A percentile compares a stretch with the other conserved stretches of the same genome.
These are phyloP conservation scores for Alnus glutinosa DNA, from an alignment of 306 rosid species.

Conservation along the genomic window DNA sequence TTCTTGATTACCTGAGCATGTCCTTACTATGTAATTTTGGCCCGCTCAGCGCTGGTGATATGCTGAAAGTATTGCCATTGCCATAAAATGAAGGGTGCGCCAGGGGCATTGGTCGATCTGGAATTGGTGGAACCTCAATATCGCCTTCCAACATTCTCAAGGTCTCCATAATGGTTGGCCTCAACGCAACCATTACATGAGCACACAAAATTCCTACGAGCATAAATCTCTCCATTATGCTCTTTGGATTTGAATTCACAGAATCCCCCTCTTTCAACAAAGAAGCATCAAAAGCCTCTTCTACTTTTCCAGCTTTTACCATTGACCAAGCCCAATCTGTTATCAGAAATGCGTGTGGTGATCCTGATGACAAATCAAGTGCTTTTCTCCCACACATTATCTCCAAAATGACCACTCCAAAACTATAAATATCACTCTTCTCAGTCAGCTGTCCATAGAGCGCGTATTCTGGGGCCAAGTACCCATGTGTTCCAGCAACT, in stretches of 20 bases:
- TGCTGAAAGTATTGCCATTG: conserved; percentile 59
- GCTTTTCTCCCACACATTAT: conserved; percentile 97
- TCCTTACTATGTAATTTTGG: conserved; percentile 59
- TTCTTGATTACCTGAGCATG: conserved; percentile 79
- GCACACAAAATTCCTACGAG: conserved; percentile 89
- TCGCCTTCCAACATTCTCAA: conserved; percentile 98
- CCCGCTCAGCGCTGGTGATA: conserved; percentile 76
- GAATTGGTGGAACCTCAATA: conserved; percentile 79
- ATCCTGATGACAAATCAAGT: conserved; percentile 70
- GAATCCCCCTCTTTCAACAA: conserved; percentile 49
- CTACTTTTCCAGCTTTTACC: conserved; percentile 70
- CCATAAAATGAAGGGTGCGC: conserved; percentile 66
- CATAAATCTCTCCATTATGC: conserved; percentile 87
- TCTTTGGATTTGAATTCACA: conserved; percentile 65
- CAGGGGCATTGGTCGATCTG: conserved; percentile 93
- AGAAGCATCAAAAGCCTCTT: conserved; percentile 60
- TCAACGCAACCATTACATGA: conserved; percentile 92
- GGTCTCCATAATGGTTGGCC: conserved; percentile 87
- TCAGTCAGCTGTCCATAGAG: conserved; percentile 95
- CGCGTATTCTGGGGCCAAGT: conserved; percentile 92
- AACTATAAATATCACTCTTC: conserved; percentile 97
- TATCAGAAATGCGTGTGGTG: conserved; percentile 69
- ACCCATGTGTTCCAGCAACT: conserved; percentile 98
- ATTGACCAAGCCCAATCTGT: conserved; percentile 98
- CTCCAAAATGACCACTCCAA: conserved; percentile 97